These are phyloP conservation scores for Stephania yunnanensis DNA, from an alignment of 164 flowering plant species.

Conservation along the genomic window DNA sequence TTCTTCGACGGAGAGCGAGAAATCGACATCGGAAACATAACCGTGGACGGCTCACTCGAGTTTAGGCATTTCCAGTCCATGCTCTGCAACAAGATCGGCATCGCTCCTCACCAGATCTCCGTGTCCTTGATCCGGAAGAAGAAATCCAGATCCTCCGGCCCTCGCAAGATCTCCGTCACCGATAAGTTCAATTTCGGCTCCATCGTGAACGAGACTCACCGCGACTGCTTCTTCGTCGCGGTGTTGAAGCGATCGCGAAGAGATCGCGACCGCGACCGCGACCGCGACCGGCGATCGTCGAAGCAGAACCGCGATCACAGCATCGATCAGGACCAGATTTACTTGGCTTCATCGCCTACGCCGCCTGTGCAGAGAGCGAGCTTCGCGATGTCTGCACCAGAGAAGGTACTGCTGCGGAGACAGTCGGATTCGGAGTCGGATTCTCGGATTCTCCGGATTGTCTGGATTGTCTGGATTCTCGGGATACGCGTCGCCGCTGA, in stretches of 20 bases:
- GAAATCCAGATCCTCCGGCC: constrained; percentile 6
- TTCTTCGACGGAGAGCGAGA: constrained; percentile 62
- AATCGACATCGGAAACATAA: constrained; percentile 36
- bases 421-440: constrained; percentile 11
- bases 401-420: constrained; percentile 22
- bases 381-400: constrained; percentile 7
- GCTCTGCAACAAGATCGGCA: constrained; percentile 42
- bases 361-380: neutral
- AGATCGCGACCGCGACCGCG: neutral
- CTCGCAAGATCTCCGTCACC: constrained; percentile 32
- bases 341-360: neutral
- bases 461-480: neutral
- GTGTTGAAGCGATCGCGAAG: constrained; percentile 19
- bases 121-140: constrained; percentile 27
- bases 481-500: constrained; percentile 11
- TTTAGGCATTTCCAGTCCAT: constrained; percentile 36
- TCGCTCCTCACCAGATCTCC: constrained; percentile 53
- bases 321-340: neutral
- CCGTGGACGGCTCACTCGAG: constrained; percentile 20
- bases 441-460: neutral
- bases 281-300: neutral
- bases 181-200: constrained; percentile 35
- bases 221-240: constrained; percentile 28
- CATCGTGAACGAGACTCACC: constrained; percentile 16
- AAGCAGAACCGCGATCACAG: constrained; percentile 2